phyloP scores from a whole-genome alignment of 495 filamentous ascomycete species.

The Trichoderma orchidacearum region DNA sequence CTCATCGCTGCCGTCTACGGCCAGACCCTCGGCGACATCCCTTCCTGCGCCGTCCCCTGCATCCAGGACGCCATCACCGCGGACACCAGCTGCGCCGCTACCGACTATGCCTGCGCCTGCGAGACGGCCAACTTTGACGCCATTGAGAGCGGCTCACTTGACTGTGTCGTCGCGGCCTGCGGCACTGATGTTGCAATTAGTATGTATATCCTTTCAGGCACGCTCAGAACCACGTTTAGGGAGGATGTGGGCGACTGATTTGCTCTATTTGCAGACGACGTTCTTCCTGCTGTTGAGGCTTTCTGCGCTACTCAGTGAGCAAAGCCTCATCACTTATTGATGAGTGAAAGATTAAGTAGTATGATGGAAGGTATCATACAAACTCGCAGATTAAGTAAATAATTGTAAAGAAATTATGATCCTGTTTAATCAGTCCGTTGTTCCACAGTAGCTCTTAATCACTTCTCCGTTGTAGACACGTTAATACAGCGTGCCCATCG shows the following conservation, averaged over 20 bases:
- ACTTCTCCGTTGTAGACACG: too few relatives aligned
- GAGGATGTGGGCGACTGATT: conserved; percentile 6
- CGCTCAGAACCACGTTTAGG: too few relatives aligned
- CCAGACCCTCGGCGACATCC: conserved; percentile 21
- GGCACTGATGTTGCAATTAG: conserved; percentile 17
- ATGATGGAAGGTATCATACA: too few relatives aligned
- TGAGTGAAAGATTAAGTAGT: too few relatives aligned
- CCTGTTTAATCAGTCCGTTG: too few relatives aligned
- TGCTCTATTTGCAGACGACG: conserved; percentile 10
- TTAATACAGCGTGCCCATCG: too few relatives aligned
- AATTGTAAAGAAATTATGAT: too few relatives aligned
- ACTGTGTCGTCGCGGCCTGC: conserved; percentile 21
- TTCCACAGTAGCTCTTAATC: too few relatives aligned
- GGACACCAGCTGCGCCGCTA: conserved; percentile 17
- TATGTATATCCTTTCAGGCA: conserved; percentile 4
- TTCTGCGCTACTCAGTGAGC: conserved; percentile 18
- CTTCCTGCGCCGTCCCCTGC: conserved; percentile 23
- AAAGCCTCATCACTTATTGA: too few relatives aligned
- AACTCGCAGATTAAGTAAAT: too few relatives aligned
- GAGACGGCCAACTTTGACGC: conserved; percentile 14
- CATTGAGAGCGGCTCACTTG: conserved; percentile 17
- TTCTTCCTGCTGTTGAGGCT: conserved; percentile 20
- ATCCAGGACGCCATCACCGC: conserved; percentile 17
- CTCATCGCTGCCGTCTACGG: conserved; percentile 20
- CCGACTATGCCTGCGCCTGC: conserved; percentile 31